phyloP scores from a whole-genome alignment of 352 stramenopile genomes.

The Phytophthora idaei region DNA sequence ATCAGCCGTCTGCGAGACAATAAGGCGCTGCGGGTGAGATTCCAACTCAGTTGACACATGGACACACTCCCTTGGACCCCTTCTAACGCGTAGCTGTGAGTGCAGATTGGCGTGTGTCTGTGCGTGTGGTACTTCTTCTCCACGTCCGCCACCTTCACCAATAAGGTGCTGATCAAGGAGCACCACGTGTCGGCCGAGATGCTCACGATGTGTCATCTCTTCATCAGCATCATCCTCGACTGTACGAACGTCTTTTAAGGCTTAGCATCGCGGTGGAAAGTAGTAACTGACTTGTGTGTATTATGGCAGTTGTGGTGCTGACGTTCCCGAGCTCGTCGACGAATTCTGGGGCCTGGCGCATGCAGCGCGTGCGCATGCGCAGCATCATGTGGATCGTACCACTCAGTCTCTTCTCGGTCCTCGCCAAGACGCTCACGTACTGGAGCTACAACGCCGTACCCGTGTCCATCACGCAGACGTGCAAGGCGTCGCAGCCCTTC shows the following conservation, averaged over 20 bases:
- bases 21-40: conserved; percentile 33
- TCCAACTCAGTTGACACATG: neutral
- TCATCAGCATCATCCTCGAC: conserved; percentile 79
- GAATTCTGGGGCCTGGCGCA: conserved; percentile 54
- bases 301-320: conserved; percentile 64
- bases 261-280: neutral
- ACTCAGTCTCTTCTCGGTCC: conserved; percentile 81
- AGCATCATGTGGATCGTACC: conserved; percentile 81
- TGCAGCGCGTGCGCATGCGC: conserved; percentile 66
- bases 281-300: conserved; percentile 3
- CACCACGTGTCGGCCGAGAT: conserved; percentile 85
- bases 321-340: conserved; percentile 61
- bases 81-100: neutral
- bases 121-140: conserved; percentile 86
- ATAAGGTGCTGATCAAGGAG: conserved; percentile 89
- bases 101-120: conserved; percentile 44
- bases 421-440: conserved; percentile 85
- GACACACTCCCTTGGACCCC: neutral
- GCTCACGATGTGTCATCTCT: conserved; percentile 86
- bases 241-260: conserved; percentile 40
- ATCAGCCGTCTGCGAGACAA: conserved; percentile 33
- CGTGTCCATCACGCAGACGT: conserved; percentile 85
- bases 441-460: conserved; percentile 89
- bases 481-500: conserved; percentile 86
- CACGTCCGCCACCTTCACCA: conserved; percentile 80